phyloP scores from a whole-genome alignment of 176 grass and related monocot species.

The Paspalum notatum region DNA sequence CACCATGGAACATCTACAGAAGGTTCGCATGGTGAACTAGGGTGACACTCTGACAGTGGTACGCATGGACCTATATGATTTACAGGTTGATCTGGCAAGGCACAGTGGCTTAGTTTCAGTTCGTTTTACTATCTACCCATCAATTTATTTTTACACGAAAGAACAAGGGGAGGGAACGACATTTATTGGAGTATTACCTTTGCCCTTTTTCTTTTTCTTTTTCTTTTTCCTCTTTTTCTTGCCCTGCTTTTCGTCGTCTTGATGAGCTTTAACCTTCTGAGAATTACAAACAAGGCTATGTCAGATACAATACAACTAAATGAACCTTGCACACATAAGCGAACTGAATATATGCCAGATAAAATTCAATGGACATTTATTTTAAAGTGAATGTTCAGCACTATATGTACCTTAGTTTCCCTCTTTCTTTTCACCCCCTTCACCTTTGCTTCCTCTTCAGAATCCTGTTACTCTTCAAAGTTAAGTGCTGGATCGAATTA shows the following conservation, averaged over 20 bases:
- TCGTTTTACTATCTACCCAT: not conserved
- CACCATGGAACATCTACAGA: not conserved
- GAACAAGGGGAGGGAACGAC: not conserved
- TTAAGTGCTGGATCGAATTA: not conserved
- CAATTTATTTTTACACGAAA: not conserved
- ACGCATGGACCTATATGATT: constrained; percentile 6
- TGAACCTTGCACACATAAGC: not conserved
- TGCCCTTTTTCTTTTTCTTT: constrained; percentile 55
- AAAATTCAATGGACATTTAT: constrained; percentile 5
- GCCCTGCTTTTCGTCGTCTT: constrained; percentile 39
- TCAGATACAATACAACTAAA: constrained; percentile 31
- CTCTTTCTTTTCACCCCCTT: constrained; percentile 57
- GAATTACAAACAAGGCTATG: constrained; percentile 20
- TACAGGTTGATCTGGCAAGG: not conserved
- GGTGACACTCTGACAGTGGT: not conserved
- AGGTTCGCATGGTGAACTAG: not conserved
- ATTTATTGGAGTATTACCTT: constrained; percentile 41
- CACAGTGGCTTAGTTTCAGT: not conserved
- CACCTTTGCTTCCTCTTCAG: constrained; percentile 44
- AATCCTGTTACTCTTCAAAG: constrained; percentile 44
- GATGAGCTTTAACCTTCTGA: constrained; percentile 46
- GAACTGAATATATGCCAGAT: not conserved
- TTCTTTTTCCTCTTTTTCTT: constrained; percentile 75
- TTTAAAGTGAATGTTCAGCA: not conserved
- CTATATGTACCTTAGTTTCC: constrained; percentile 40